Percentiles rank a stretch among this genome's conserved stretches.
Evolutionary conservation across 2,329 filamentous ascomycete species (phyloP).

Genomic region (Paraphoma sp.): DNA sequence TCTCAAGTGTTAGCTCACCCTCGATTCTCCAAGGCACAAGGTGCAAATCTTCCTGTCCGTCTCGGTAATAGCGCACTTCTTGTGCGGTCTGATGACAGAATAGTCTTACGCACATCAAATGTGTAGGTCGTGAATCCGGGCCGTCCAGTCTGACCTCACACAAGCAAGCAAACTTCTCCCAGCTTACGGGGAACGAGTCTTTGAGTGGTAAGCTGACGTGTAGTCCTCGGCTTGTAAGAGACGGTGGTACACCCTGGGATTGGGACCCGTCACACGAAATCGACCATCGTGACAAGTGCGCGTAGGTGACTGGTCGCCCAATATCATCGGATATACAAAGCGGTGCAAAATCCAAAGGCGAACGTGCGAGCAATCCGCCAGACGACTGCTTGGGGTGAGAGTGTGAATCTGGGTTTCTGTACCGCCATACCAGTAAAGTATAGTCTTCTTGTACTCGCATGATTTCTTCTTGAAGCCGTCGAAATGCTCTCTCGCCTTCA

Average conservation of each 20-base stretch:
- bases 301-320: not conserved
- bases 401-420: not conserved
- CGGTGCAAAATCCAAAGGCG: not conserved
- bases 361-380: not conserved
- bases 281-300: not conserved
- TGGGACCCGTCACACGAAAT: not conserved
- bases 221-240: not conserved
- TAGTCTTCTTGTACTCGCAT: not conserved
- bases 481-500: not conserved
- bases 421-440: not conserved
- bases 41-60: too few species aligned
- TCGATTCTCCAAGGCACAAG: too few species aligned
- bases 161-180: too few species aligned
- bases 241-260: not conserved
- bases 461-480: not conserved
- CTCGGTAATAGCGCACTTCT: too few species aligned
- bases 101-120: too few species aligned
- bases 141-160: too few species aligned
- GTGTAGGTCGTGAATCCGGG: too few species aligned
- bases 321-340: not conserved
- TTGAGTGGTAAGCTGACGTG: not conserved
- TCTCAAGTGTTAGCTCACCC: too few species aligned
- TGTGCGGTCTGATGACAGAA: too few species aligned
- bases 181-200: too few species aligned
- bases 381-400: too few species aligned